These are phyloP conservation scores for Plasmodium blacklocki DNA, from an alignment of 169 alveolate genomes.

Conservation along the genomic window DNA sequence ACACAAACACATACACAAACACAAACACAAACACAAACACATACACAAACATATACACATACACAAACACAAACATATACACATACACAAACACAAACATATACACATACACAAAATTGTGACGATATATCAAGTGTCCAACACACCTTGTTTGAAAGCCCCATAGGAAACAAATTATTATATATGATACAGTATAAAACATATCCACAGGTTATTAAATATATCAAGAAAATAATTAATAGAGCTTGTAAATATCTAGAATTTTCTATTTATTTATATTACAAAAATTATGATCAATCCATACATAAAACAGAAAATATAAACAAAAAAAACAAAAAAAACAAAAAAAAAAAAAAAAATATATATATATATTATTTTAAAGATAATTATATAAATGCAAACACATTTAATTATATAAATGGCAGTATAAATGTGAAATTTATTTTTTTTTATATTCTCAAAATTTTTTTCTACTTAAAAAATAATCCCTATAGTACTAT, in stretches of 20 bases:
- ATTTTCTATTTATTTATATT: slow-evolving; percentile 11
- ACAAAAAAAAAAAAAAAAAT: slow-evolving; percentile 7
- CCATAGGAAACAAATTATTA: slow-evolving; percentile 46
- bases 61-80: no score
- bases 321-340: neutral
- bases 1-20: no score
- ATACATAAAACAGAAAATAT: no score
- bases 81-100: no score
- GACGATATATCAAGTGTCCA: no score
- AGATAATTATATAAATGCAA: slow-evolving; percentile 38
- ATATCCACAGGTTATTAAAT: slow-evolving; percentile 52
- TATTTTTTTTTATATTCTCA: slow-evolving; percentile 58
- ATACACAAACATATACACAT: no score
- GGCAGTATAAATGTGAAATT: slow-evolving; percentile 49
- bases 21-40: no score
- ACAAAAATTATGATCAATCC: slow-evolving; percentile 3
- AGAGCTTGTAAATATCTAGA: slow-evolving; percentile 62
- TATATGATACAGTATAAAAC: slow-evolving; percentile 23
- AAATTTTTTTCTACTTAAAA: slow-evolving; percentile 49
- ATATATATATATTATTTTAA: slow-evolving; percentile 39
- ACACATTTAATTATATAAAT: slow-evolving; percentile 62
- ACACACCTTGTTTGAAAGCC: slow-evolving; percentile 13
- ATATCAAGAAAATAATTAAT: slow-evolving; percentile 34
- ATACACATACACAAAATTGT: no score
- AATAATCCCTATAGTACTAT: slow-evolving; percentile 62